phyloP scores from a whole-genome alignment of 768 basidiomycete species.

The Trametes gibbosa region DNA sequence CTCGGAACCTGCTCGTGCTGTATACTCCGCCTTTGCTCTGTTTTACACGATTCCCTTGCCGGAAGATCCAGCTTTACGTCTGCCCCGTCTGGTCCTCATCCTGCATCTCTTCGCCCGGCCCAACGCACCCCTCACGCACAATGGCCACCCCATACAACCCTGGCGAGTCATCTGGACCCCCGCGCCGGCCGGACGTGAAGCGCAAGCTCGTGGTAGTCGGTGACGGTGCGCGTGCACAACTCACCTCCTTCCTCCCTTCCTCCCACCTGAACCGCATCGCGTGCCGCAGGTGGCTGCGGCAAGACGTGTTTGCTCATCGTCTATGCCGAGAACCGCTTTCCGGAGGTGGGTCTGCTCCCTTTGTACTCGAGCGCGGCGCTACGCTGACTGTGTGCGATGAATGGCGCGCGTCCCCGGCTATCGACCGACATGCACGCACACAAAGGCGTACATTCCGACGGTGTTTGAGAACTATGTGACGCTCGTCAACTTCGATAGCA shows the following conservation, averaged over 20 bases:
- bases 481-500: conserved; percentile 81
- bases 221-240: conserved; percentile 59
- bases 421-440: background rate
- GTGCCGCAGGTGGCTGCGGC: conserved; percentile 66
- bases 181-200: conserved; percentile 73
- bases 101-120: background rate
- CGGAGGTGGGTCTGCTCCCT: conserved; percentile 64
- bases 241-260: conserved; percentile 11
- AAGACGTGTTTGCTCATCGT: conserved; percentile 97
- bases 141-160: conserved; percentile 19
- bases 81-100: background rate
- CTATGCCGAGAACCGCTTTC: conserved; percentile 94
- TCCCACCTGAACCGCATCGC: background rate
- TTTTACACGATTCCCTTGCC: background rate
- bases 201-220: conserved; percentile 87
- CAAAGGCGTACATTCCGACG: conserved; percentile 85
- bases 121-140: background rate
- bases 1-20: background rate
- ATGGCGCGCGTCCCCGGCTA: background rate
- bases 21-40: background rate
- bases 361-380: background rate
- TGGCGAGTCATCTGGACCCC: conserved; percentile 16
- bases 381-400: background rate
- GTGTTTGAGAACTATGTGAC: conserved; percentile 96
- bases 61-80: background rate